phyloP scores from a whole-genome alignment of 352 stramenopile species.

The Saprolegnia parasitica region DNA sequence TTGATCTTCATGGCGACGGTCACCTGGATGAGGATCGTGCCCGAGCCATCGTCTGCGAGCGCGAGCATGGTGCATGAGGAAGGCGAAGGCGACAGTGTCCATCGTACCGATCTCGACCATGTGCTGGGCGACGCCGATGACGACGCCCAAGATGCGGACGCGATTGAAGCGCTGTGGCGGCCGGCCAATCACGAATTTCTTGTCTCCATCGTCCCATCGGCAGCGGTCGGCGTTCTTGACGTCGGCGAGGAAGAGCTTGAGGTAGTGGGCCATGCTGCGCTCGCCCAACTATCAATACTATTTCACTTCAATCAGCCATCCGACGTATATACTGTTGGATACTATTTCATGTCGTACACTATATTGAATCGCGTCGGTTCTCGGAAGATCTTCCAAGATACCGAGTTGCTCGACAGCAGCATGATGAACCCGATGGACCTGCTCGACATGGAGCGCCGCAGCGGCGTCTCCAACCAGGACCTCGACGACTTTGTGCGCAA shows the following conservation, averaged over 20 bases:
- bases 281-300: neutral
- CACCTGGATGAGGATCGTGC: constrained; percentile 11
- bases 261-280: constrained; percentile 22
- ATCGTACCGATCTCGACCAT: constrained; percentile 19
- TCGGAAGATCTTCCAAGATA: too few relatives aligned
- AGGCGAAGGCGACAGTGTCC: neutral
- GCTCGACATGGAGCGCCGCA: constrained; percentile 69
- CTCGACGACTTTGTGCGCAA: constrained; percentile 61
- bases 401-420: neutral
- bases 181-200: constrained; percentile 12
- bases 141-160: constrained; percentile 20
- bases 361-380: too few relatives aligned
- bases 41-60: constrained; percentile 25
- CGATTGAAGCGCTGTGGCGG: constrained; percentile 21
- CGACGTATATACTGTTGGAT: neutral
- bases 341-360: too few relatives aligned
- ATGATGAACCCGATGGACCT: constrained; percentile 27
- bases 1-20: neutral
- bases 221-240: constrained; percentile 5
- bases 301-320: neutral
- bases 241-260: constrained; percentile 24
- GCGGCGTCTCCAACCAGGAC: constrained; percentile 55
- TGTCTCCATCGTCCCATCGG: constrained; percentile 23
- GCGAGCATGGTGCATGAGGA: too few relatives aligned
- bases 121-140: neutral